Evolutionary conservation across 352 stramenopile genomes (phyloP).

Genomic region (Globisporangium spiculum): DNA sequence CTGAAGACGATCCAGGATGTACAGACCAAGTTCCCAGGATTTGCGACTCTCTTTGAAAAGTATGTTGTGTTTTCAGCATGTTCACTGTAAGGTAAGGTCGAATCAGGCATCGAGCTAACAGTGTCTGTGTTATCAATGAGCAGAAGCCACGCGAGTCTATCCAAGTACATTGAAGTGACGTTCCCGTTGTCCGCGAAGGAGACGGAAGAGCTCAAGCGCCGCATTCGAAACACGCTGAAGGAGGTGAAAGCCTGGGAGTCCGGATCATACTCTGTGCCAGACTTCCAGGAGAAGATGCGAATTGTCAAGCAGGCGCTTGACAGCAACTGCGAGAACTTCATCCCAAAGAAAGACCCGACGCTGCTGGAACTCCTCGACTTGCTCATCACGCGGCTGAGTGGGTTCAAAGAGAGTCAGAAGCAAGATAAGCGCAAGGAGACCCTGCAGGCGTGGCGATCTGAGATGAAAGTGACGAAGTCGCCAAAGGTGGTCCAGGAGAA

Average conservation of each 20-base stretch:
- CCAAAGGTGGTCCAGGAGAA: neutral
- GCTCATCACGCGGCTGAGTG: slow-evolving; percentile 8
- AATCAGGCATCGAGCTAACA: neutral
- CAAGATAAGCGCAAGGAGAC: slow-evolving; percentile 19
- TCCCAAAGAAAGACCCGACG: slow-evolving; percentile 9
- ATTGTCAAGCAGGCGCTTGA: slow-evolving; percentile 12
- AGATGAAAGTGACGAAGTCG: slow-evolving; percentile 12
- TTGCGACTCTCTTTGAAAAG: slow-evolving; percentile 18
- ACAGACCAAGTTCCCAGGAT: slow-evolving; percentile 15
- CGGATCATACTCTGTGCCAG: slow-evolving; percentile 12
- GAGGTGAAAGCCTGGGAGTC: slow-evolving; percentile 17
- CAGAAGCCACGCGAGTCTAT: slow-evolving; percentile 15
- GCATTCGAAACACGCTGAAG: slow-evolving; percentile 9
- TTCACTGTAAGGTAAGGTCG: neutral
- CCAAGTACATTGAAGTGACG: slow-evolving; percentile 19
- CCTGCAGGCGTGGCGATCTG: slow-evolving; percentile 12
- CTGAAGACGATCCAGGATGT: slow-evolving; percentile 18
- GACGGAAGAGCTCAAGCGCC: slow-evolving; percentile 18
- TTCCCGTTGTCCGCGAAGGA: slow-evolving; percentile 14
- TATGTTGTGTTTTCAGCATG: neutral
- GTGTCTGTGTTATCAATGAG: neutral
- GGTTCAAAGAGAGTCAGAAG: slow-evolving; percentile 18
- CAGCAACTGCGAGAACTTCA: slow-evolving; percentile 17
- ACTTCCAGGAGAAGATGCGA: slow-evolving; percentile 20
- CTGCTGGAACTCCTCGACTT: slow-evolving; percentile 16